These are phyloP conservation scores for Microsporum audouinii DNA, from an alignment of 2,329 filamentous ascomycete genomes.

Conservation along the genomic window DNA sequence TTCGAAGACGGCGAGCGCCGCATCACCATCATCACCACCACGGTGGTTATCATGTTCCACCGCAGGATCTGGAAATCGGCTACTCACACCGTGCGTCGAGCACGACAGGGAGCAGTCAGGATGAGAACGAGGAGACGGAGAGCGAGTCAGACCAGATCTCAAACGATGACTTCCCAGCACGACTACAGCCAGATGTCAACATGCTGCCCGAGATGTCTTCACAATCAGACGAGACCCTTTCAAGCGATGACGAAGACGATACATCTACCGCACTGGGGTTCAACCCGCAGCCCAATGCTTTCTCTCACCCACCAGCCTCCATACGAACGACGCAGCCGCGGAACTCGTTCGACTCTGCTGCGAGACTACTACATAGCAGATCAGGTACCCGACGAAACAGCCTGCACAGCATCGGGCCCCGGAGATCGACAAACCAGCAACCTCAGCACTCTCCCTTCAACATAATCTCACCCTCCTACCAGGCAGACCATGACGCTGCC, in stretches of 20 bases:
- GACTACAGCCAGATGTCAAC: constrained; percentile 15
- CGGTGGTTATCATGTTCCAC: constrained; percentile 22
- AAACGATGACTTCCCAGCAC: constrained; percentile 44
- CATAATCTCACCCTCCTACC: constrained; percentile 61
- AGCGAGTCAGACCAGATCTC: constrained; percentile 70
- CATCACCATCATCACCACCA: constrained; percentile 51
- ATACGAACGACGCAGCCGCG: constrained; percentile 37
- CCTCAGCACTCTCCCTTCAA: constrained; percentile 49
- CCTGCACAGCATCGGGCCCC: constrained; percentile 18
- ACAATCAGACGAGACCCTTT: constrained; percentile 23
- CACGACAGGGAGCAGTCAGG: constrained; percentile 61
- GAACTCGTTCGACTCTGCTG: constrained; percentile 37
- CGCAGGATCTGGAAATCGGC: constrained; percentile 31
- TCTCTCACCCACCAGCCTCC: constrained; percentile 65
- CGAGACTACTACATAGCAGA: constrained; percentile 26
- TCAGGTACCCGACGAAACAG: constrained; percentile 29
- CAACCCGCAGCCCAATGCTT: constrained; percentile 81
- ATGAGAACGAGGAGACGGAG: constrained; percentile 89
- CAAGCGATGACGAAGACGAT: constrained; percentile 55
- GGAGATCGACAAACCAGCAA: constrained; percentile 31
- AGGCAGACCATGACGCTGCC: constrained; percentile 84
- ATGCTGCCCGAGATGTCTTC: constrained; percentile 19
- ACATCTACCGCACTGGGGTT: constrained; percentile 80
- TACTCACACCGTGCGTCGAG: constrained; percentile 36
- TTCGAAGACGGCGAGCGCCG: constrained; percentile 43